Evolutionary conservation across 148 eudicot species (phyloP).

Genomic region (Cornus florida): DNA sequence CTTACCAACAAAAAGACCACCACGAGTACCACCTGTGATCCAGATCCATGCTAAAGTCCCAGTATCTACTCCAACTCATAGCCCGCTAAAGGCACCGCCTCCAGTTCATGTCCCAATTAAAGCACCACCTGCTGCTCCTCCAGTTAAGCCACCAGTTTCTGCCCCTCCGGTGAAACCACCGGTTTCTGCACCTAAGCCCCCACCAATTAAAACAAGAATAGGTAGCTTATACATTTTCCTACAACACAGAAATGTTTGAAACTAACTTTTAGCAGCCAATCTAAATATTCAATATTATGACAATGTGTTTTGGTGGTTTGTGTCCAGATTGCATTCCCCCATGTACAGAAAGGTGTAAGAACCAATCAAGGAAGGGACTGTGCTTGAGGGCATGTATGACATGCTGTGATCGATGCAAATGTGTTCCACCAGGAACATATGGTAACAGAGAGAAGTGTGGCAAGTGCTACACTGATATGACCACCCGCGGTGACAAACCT

Average conservation of each 20-base stretch:
- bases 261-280: background rate
- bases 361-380: slow-evolving; percentile 43
- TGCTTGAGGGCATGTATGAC: slow-evolving; percentile 67
- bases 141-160: background rate
- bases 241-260: no score
- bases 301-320: background rate
- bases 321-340: slow-evolving; percentile 53
- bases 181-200: slow-evolving; percentile 32
- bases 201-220: slow-evolving; percentile 37
- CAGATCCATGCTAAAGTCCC: background rate
- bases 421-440: slow-evolving; percentile 77
- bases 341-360: slow-evolving; percentile 56
- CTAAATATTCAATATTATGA: no score
- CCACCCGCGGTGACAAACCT: slow-evolving; percentile 53
- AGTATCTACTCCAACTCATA: background rate
- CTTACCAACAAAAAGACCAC: no score
- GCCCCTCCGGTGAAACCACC: no score
- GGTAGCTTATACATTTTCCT: slow-evolving; percentile 26
- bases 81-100: background rate
- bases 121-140: slow-evolving; percentile 21
- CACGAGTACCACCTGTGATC: no score
- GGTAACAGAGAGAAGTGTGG: slow-evolving; percentile 69
- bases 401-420: slow-evolving; percentile 70
- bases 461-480: slow-evolving; percentile 69
- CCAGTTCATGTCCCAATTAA: slow-evolving; percentile 7